Conservation (phyloP, 1,284 basidiomycete species). For the Austroboletus novae-zelandiae region DNA sequence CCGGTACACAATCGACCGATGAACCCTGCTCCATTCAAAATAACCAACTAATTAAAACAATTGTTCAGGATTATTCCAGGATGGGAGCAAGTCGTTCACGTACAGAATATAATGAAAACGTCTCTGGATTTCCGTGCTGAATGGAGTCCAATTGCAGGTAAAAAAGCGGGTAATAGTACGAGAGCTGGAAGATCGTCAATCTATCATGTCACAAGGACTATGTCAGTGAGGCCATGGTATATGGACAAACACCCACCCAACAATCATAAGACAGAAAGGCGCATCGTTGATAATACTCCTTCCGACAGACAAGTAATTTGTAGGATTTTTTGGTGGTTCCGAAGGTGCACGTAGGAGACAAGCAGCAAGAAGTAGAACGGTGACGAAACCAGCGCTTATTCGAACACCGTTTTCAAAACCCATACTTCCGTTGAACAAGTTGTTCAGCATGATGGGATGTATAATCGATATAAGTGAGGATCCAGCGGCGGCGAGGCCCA, state of each 20-base stretch:
- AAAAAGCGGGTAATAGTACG: slow-evolving; percentile 27
- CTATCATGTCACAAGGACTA: slow-evolving; percentile 7
- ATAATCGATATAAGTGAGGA: slow-evolving; percentile 34
- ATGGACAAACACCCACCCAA: slow-evolving; percentile 20
- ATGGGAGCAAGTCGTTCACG: neutral
- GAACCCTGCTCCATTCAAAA: slow-evolving; percentile 26
- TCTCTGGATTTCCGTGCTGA: slow-evolving; percentile 23
- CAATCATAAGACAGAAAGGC: slow-evolving; percentile 21
- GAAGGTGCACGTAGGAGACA: slow-evolving; percentile 32
- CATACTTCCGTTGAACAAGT: slow-evolving; percentile 29
- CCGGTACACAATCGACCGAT: slow-evolving; percentile 26
- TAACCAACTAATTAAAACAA: slow-evolving; percentile 19
- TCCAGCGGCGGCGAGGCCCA: slow-evolving; percentile 34
- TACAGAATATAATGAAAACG: slow-evolving; percentile 35
- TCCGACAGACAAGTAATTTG: slow-evolving; percentile 21
- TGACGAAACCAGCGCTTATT: slow-evolving; percentile 31
- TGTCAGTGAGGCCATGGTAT: neutral
- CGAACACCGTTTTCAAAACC: slow-evolving; percentile 32
- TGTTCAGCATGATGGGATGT: slow-evolving; percentile 42
- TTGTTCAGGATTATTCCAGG: neutral
- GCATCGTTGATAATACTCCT: slow-evolving; percentile 17
- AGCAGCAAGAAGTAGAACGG: slow-evolving; percentile 22
- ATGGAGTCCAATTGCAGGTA: slow-evolving; percentile 31
- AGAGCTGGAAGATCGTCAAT: slow-evolving; percentile 15
- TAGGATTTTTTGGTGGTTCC: slow-evolving; percentile 12